phyloP scores from a whole-genome alignment of 1,284 basidiomycete genomes.

The Austroboletus niveus region DNA sequence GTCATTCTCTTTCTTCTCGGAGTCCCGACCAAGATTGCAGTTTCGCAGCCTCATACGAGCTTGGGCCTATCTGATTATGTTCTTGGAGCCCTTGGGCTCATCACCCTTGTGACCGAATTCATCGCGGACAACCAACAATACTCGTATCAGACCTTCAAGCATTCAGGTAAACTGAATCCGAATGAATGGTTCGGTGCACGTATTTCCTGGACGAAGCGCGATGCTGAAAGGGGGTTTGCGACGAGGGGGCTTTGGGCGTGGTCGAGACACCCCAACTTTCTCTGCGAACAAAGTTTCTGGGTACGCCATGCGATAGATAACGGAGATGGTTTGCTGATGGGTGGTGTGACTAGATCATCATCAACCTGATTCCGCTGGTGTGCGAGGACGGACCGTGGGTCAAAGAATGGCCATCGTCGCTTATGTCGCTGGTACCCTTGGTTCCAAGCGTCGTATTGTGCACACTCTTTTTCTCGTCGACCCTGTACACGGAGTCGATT shows the following conservation, averaged over 20 bases:
- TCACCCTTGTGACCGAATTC: conserved; percentile 70
- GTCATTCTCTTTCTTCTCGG: conserved; percentile 76
- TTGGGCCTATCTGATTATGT: conserved; percentile 64
- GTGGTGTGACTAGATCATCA: conserved; percentile 49
- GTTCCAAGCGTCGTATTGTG: conserved; percentile 59
- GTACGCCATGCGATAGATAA: conserved; percentile 38
- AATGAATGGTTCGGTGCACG: conserved; percentile 66
- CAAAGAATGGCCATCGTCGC: conserved; percentile 26
- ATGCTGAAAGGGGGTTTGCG: conserved; percentile 80
- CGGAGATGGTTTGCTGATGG: background rate
- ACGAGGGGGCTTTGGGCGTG: conserved; percentile 85
- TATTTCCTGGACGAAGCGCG: conserved; percentile 61
- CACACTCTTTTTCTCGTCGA: conserved; percentile 71
- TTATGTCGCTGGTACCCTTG: conserved; percentile 40
- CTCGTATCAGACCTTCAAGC: conserved; percentile 81
- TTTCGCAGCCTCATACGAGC: conserved; percentile 52
- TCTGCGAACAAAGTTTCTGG: conserved; percentile 90
- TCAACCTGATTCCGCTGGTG: conserved; percentile 65
- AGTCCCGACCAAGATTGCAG: conserved; percentile 56
- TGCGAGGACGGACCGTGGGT: conserved; percentile 41
- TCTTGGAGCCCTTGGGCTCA: conserved; percentile 59
- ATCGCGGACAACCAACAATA: conserved; percentile 90
- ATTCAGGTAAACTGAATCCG: conserved; percentile 42
- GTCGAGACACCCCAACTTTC: conserved; percentile 89
- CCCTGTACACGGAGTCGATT: conserved; percentile 79